A percentile compares a stretch with the other conserved stretches of the same genome.
phyloP scores from a whole-genome alignment of 2,329 filamentous ascomycete genomes.

The Penicillium digitatum region DNA sequence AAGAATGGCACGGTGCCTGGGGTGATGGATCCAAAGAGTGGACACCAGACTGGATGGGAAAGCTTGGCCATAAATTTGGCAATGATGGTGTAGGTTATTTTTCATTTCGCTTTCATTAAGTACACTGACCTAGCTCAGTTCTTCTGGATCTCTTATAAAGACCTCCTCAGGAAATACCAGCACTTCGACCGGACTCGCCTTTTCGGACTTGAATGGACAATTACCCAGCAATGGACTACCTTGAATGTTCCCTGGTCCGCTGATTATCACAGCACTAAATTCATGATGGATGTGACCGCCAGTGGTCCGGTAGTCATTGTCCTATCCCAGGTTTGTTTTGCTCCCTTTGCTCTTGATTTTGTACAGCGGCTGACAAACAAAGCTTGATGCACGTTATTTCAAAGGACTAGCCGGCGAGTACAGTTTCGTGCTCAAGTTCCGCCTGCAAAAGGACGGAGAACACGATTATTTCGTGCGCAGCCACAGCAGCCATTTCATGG shows the following conservation, averaged over 20 bases:
- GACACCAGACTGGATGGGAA: conserved; percentile 73
- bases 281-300: conserved; percentile 52
- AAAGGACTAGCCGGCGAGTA: conserved; percentile 56
- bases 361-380: conserved; percentile 11
- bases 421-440: conserved; percentile 55
- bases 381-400: conserved; percentile 60
- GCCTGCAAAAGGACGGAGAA: conserved; percentile 57
- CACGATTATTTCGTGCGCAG: conserved; percentile 58
- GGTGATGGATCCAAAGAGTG: conserved; percentile 79
- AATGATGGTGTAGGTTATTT: conserved; percentile 58
- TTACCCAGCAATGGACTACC: conserved; percentile 60
- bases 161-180: conserved; percentile 56
- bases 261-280: conserved; percentile 59
- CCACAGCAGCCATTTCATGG: conserved; percentile 58
- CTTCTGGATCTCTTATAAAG: conserved; percentile 60
- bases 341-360: too few species aligned
- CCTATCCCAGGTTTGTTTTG: conserved; percentile 47
- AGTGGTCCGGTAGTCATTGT: conserved; percentile 55
- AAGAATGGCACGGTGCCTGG: conserved; percentile 79
- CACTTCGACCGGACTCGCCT: conserved; percentile 59
- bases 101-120: too few species aligned
- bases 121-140: conserved; percentile 30
- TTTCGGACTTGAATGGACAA: conserved; percentile 58
- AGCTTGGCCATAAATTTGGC: conserved; percentile 69
- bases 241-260: conserved; percentile 58